These are phyloP conservation scores for Neurospora sp. DNA, from an alignment of 495 filamentous ascomycete genomes.

Conservation along the genomic window DNA sequence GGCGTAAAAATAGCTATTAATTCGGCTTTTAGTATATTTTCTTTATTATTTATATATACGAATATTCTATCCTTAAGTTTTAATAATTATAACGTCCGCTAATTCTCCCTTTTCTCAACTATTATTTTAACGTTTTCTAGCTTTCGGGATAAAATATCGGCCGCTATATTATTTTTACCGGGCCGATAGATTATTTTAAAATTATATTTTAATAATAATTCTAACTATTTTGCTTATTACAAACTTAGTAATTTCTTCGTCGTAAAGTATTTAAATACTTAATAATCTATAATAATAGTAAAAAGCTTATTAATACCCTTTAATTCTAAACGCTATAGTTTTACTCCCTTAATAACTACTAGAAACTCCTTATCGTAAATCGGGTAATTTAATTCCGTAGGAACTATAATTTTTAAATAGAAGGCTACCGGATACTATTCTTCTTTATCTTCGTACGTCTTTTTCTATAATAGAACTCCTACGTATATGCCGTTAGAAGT, in stretches of 20 bases:
- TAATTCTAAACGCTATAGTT: not conserved
- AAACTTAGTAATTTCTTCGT: not conserved
- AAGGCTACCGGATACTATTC: not conserved
- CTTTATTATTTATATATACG: no score
- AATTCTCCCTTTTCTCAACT: no score
- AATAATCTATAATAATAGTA: not conserved
- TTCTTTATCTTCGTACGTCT: not conserved
- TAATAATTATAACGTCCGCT: no score
- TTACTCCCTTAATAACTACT: not conserved
- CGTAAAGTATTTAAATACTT: not conserved
- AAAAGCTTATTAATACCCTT: not conserved
- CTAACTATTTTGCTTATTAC: not conserved
- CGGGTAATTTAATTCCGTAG: no score
- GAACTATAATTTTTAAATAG: not conserved
- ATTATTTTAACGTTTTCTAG: not conserved
- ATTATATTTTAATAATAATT: not conserved
- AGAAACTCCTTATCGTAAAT: conserved; percentile 2
- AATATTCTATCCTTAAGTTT: no score
- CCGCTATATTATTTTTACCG: not conserved
- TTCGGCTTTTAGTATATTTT: no score
- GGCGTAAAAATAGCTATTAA: no score
- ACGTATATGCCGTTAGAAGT: not conserved
- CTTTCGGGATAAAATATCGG: not conserved
- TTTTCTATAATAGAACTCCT: not conserved
- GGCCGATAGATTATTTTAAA: conserved; percentile 1